Evolutionary conservation across 1,139 yeast genomes (phyloP).

Genomic region (Saccharomyces hybrid): DNA sequence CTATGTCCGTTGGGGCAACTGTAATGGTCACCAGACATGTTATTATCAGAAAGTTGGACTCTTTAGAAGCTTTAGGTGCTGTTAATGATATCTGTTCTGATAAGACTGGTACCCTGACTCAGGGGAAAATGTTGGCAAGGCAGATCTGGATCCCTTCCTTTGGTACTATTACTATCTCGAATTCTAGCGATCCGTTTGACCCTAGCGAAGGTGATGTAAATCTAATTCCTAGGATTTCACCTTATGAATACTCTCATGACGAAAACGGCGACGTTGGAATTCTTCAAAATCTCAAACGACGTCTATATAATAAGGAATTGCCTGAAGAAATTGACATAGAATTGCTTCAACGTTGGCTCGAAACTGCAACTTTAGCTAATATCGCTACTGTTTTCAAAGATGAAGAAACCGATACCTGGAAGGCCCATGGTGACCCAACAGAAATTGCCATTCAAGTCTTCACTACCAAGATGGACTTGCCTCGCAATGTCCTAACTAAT

Average conservation of each 20-base stretch:
- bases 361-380: constrained; percentile 76
- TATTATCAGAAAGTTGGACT: constrained; percentile 85
- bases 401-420: constrained; percentile 40
- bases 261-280: constrained; percentile 40
- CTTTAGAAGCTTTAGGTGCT: constrained; percentile 93
- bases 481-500: constrained; percentile 67
- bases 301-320: constrained; percentile 37
- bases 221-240: constrained; percentile 32
- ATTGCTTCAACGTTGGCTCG: constrained; percentile 50
- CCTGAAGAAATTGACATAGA: constrained; percentile 32
- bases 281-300: constrained; percentile 41
- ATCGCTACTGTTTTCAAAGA: constrained; percentile 68
- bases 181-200: constrained; percentile 63
- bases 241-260: constrained; percentile 49
- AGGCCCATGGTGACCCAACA: constrained; percentile 86
- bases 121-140: constrained; percentile 89
- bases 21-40: constrained; percentile 94
- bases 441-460: constrained; percentile 82
- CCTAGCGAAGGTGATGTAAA: constrained; percentile 59
- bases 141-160: constrained; percentile 77
- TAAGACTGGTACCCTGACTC: constrained; percentile 93
- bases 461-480: constrained; percentile 40
- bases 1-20: constrained; percentile 89
- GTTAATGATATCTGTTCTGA: constrained; percentile 94
- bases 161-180: constrained; percentile 57